Evolutionary conservation across 805 yeast genomes (phyloP).

Genomic region (Candida dajiaensis): DNA sequence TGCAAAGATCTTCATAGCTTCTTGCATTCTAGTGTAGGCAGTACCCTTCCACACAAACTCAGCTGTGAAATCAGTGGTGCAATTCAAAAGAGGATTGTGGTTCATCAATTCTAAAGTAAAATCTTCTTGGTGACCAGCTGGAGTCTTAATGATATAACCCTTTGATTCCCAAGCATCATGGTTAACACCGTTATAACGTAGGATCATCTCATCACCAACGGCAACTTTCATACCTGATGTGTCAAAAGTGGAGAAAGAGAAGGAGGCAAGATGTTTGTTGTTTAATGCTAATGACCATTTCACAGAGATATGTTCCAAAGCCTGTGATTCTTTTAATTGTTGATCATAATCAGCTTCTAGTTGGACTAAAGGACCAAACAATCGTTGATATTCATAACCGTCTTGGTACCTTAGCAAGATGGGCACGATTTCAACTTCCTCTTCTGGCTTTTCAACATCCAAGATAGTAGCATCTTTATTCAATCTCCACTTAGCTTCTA

Average conservation of each 20-base stretch:
- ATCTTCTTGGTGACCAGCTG: slow-evolving; percentile 58
- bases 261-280: slow-evolving; percentile 62
- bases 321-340: slow-evolving; percentile 68
- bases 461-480: slow-evolving; percentile 66
- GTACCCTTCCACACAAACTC: slow-evolving; percentile 89
- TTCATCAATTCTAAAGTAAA: slow-evolving; percentile 64
- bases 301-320: slow-evolving; percentile 64
- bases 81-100: slow-evolving; percentile 49
- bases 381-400: slow-evolving; percentile 78
- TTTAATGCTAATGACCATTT: slow-evolving; percentile 68
- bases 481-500: slow-evolving; percentile 79
- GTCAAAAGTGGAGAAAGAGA: slow-evolving; percentile 63
- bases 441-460: slow-evolving; percentile 51
- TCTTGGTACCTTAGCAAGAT: slow-evolving; percentile 72
- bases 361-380: slow-evolving; percentile 78
- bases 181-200: slow-evolving; percentile 54
- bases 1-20: slow-evolving; percentile 69
- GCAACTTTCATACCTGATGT: slow-evolving; percentile 60
- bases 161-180: slow-evolving; percentile 64
- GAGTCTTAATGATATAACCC: slow-evolving; percentile 70
- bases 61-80: slow-evolving; percentile 65
- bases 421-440: slow-evolving; percentile 60
- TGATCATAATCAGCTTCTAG: slow-evolving; percentile 79
- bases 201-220: slow-evolving; percentile 76
- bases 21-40: slow-evolving; percentile 78